Percentiles rank a stretch among this genome's conserved stretches.
Conservation (phyloP, 2,329 filamentous ascomycete genomes). For the Aspergillus udagawae region DNA sequence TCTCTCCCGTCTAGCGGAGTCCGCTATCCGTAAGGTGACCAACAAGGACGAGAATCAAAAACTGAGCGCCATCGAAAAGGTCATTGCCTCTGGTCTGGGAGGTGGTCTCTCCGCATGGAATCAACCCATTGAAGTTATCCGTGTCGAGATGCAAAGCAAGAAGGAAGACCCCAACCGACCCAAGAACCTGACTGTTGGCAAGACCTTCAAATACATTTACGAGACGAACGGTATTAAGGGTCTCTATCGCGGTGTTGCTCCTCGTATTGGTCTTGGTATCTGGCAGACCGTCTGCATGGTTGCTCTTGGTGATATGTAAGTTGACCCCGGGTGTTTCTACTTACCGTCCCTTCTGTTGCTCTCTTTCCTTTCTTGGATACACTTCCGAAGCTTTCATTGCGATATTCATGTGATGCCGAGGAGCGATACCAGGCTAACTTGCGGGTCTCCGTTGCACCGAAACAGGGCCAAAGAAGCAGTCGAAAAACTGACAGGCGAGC, state of each 20-base stretch:
- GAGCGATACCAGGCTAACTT: slow-evolving; percentile 24
- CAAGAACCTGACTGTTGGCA: slow-evolving; percentile 97
- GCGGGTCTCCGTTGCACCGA: slow-evolving; percentile 22
- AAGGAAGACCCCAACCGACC: slow-evolving; percentile 95
- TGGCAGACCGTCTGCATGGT: slow-evolving; percentile 99
- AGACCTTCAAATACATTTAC: slow-evolving; percentile 82
- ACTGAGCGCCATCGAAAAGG: slow-evolving; percentile 78
- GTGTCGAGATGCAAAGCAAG: slow-evolving; percentile 99
- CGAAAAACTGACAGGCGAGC: slow-evolving; percentile 61
- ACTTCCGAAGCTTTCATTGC: background rate
- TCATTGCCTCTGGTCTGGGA: slow-evolving; percentile 78
- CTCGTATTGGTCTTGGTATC: slow-evolving; percentile 89
- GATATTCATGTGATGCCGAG: slow-evolving; percentile 26
- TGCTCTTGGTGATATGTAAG: slow-evolving; percentile 94
- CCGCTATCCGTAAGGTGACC: slow-evolving; percentile 72
- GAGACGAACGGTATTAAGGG: slow-evolving; percentile 80
- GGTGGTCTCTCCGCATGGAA: slow-evolving; percentile 98
- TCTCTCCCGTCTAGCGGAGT: slow-evolving; percentile 85
- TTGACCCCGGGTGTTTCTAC: slow-evolving; percentile 23
- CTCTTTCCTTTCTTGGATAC: slow-evolving; percentile 1
- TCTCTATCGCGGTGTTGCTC: slow-evolving; percentile 91
- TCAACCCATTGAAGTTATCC: slow-evolving; percentile 99
- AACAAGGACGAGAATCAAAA: slow-evolving; percentile 77
- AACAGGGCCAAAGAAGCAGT: slow-evolving; percentile 61
- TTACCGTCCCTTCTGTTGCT: background rate